Evolutionary conservation across 2,329 filamentous ascomycete genomes (phyloP), one percentile per base, ranked within the genome.

Genomic region (Cephalotrichum gorgonifer): DNA sequence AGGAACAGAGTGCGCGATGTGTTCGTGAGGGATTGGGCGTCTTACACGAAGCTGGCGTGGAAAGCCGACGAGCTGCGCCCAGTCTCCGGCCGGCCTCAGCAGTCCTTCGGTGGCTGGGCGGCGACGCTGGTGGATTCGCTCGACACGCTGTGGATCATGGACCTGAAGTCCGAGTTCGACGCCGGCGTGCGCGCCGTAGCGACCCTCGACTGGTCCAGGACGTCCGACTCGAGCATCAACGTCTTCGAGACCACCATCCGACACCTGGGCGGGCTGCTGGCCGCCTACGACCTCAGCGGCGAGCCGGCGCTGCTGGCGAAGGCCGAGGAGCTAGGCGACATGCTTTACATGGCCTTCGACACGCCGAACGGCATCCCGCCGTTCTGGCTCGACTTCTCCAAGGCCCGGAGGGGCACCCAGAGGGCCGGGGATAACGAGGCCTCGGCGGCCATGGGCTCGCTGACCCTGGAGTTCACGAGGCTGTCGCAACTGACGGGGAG

Each of bases 171-270:
- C 1, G 79, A 83, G 28, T 82, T 83, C 54, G 62, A 72, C 45
- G 60, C 71, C 20, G 78, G 79, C 4, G 70, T 74, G 2, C 62
- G 64, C 26, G 75, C 73, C 2, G 67, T 74, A 2, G 62, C 61
- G 23, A 59, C 61, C 17, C 55, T 83, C 41, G 71, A 79, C 56
- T 82, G 77, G 63, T 73, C 69, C 0, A 62, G 64, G 0, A 74
- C 71, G 1, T 54, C 53, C 1, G 58, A 58, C 2, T 59, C 61
- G 3, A 69, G 72, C 12, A 68, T 78, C 42, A 78, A 68, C 50
- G 42, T 68, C 9, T 86, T 87, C 53, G 83, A 87, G 62, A 85
- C 81, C 1, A 85, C 75, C 11, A 86, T 86, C 50, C 75, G 83
- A 39, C 86, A 86, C 58, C 71, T 87, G 0, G 83, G 83, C 14